These are phyloP conservation scores for Paxillus involutus DNA, from an alignment of 768 basidiomycete species.

Conservation along the genomic window DNA sequence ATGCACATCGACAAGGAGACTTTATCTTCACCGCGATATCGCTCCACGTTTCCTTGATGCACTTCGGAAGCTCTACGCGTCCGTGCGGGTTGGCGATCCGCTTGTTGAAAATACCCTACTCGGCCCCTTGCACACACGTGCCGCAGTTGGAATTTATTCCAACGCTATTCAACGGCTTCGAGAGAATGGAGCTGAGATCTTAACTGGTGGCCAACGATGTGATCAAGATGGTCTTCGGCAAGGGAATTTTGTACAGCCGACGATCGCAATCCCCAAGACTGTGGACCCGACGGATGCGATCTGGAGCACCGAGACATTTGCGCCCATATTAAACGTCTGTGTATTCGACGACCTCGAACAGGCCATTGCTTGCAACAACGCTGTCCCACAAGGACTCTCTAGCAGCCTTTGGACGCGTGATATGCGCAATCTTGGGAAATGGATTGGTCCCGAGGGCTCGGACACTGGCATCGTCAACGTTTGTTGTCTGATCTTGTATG, in stretches of 20 bases:
- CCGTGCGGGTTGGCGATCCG: constrained; percentile 83
- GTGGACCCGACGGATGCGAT: constrained; percentile 52
- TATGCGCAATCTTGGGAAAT: constrained; percentile 80
- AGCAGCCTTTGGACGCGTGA: constrained; percentile 91
- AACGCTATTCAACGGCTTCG: constrained; percentile 61
- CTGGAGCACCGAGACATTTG: constrained; percentile 84
- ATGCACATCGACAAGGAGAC: constrained; percentile 90
- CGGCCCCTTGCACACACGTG: constrained; percentile 80
- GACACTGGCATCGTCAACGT: constrained; percentile 91
- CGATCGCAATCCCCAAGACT: constrained; percentile 70
- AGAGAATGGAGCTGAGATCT: constrained; percentile 68
- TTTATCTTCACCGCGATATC: constrained; percentile 84
- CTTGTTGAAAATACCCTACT: constrained; percentile 70
- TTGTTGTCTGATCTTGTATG: constrained; percentile 25
- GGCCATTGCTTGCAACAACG: constrained; percentile 89
- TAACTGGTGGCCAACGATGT: constrained; percentile 69
- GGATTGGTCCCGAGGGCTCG: constrained; percentile 81
- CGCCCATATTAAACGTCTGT: constrained; percentile 84
- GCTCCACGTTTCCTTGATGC: constrained; percentile 73
- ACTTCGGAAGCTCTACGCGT: constrained; percentile 71
- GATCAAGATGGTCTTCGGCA: constrained; percentile 46
- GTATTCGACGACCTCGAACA: constrained; percentile 85
- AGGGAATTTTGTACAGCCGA: constrained; percentile 91
- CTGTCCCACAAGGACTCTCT: constrained; percentile 87
- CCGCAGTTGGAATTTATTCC: constrained; percentile 66